Evolutionary conservation across 768 basidiomycete genomes (phyloP).

Genomic region (Rhodotorula taiwanensis): DNA sequence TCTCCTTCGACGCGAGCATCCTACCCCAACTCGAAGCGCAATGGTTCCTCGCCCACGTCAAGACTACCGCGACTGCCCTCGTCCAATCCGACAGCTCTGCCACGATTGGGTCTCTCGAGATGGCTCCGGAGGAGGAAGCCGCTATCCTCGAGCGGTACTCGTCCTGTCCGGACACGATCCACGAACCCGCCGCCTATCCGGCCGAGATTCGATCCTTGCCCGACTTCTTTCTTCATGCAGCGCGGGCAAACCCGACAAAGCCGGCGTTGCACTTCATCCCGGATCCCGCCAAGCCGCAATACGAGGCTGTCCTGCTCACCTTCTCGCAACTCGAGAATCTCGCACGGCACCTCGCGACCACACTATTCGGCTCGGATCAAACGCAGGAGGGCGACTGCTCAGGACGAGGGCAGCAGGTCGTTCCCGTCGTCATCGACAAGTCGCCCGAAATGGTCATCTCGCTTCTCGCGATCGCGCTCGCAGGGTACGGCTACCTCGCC

Average conservation of each 20-base stretch:
- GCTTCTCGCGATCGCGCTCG: constrained; percentile 25
- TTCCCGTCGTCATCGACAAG: constrained; percentile 28
- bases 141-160: not conserved
- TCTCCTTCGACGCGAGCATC: constrained; percentile 16
- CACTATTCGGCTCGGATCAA: not conserved
- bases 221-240: constrained; percentile 28
- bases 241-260: constrained; percentile 10
- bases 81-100: not conserved
- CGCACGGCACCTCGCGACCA: constrained; percentile 12
- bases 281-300: not conserved
- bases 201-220: not conserved
- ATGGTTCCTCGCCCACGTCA: constrained; percentile 31
- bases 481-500: constrained; percentile 31
- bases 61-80: not conserved
- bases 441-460: constrained; percentile 23
- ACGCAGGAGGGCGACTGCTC: too few relatives aligned
- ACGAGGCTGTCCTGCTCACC: constrained; percentile 8
- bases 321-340: constrained; percentile 20
- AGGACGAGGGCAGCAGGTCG: not conserved
- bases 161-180: constrained; percentile 2
- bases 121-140: constrained; percentile 13
- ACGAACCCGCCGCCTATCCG: constrained; percentile 15
- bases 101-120: not conserved
- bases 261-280: constrained; percentile 23
- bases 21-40: constrained; percentile 21